Conservation (phyloP, 495 filamentous ascomycete species). For the Astrothelium subdiscretum region DNA sequence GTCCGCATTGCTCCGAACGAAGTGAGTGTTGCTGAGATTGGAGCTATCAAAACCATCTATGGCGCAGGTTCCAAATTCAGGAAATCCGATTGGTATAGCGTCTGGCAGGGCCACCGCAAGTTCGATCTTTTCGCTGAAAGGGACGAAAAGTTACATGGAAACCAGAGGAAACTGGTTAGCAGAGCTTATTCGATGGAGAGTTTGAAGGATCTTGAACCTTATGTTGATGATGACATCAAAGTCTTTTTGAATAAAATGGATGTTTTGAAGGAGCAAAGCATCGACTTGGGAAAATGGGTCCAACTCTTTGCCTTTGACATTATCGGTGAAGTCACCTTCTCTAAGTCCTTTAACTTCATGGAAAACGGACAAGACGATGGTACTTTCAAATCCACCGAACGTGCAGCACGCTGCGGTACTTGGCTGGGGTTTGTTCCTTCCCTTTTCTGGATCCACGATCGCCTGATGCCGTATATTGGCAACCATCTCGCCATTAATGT, state of each 20-base stretch:
- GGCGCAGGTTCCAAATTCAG: conserved; percentile 25
- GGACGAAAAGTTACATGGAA: conserved; percentile 20
- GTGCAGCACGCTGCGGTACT: conserved; percentile 16
- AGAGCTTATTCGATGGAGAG: conserved; percentile 24
- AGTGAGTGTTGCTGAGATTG: conserved; percentile 21
- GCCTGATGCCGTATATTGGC: conserved; percentile 20
- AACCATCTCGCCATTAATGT: conserved; percentile 22
- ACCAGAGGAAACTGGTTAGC: conserved; percentile 23
- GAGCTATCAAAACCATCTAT: conserved; percentile 27
- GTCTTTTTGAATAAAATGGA: conserved; percentile 20
- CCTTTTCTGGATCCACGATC: conserved; percentile 26
- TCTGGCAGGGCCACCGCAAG: conserved; percentile 27
- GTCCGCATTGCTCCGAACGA: conserved; percentile 23
- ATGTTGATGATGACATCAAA: conserved; percentile 21
- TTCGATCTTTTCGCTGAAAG: conserved; percentile 28
- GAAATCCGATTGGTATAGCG: conserved; percentile 24
- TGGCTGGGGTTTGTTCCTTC: conserved; percentile 25
- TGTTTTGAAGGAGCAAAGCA: conserved; percentile 6
- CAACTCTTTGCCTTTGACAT: conserved; percentile 30
- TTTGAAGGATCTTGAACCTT: conserved; percentile 21
- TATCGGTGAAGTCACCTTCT: conserved; percentile 26
- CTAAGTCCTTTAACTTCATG: conserved; percentile 25
- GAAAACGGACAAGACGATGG: conserved; percentile 23
- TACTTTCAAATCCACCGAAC: conserved; percentile 20
- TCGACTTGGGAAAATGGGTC: conserved; percentile 27